These are phyloP conservation scores for Daedaleopsis nitida DNA, from an alignment of 768 basidiomycete species.

Conservation along the genomic window DNA sequence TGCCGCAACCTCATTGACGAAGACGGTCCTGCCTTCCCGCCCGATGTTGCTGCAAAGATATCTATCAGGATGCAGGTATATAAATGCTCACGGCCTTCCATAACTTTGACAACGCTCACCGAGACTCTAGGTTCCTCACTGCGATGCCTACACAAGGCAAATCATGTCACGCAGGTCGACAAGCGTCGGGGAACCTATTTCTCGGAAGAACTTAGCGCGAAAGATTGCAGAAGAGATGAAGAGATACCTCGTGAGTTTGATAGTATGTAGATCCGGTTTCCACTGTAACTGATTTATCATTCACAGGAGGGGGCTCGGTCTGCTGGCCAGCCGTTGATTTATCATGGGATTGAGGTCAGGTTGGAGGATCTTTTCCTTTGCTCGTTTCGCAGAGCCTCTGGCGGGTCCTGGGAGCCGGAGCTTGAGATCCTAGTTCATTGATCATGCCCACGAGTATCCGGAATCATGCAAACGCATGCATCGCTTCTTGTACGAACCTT, in stretches of 20 bases:
- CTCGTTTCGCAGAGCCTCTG: not conserved
- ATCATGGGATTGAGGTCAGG: not conserved
- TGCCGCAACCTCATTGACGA: not conserved
- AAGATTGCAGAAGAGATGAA: conserved; percentile 1
- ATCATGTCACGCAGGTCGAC: not conserved
- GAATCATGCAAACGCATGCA: not conserved
- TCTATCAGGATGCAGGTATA: not conserved
- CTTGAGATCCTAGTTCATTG: not conserved
- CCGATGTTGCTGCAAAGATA: not conserved
- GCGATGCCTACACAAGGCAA: not conserved
- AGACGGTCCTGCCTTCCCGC: not conserved
- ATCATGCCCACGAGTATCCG: not conserved
- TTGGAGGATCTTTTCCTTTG: not conserved
- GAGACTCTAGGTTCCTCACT: not conserved
- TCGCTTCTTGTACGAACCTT: not conserved
- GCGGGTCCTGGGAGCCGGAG: not conserved
- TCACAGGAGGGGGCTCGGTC: not conserved
- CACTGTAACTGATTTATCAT: not conserved
- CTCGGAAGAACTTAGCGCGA: not conserved
- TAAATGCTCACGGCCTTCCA: not conserved
- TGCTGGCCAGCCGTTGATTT: not conserved
- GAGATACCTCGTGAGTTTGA: not conserved
- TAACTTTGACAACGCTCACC: not conserved
- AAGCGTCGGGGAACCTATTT: not conserved
- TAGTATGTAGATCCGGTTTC: not conserved